Conservation (phyloP, 495 filamentous ascomycete species). For the Podospora pseudocomata region DNA sequence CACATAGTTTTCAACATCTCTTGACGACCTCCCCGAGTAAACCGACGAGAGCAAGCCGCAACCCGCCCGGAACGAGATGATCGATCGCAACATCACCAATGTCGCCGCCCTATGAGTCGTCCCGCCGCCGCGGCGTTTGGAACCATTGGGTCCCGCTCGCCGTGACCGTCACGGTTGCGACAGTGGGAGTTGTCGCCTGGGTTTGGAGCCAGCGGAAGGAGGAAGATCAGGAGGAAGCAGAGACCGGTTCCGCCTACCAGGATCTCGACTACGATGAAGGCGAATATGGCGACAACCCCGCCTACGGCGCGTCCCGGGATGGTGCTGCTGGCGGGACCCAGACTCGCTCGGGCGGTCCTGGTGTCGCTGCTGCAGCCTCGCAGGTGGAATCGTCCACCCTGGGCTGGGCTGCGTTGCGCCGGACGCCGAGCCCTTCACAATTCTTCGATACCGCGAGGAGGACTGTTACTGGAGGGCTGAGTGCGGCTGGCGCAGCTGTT, state of each 20-base stretch:
- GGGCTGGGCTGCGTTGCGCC: constrained; percentile 71
- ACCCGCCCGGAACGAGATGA: constrained; percentile 20
- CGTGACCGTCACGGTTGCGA: constrained; percentile 79
- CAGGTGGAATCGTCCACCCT: constrained; percentile 44
- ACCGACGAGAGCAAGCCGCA: not conserved
- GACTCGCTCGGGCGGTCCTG: constrained; percentile 35
- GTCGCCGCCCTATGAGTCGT: constrained; percentile 71
- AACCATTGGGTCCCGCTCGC: constrained; percentile 84
- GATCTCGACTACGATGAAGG: constrained; percentile 51
- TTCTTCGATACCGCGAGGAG: constrained; percentile 75
- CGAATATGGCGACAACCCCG: constrained; percentile 50
- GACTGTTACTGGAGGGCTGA: constrained; percentile 71
- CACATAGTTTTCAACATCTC: constrained; percentile 19
- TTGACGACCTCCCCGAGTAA: not conserved
- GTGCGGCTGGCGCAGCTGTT: constrained; percentile 76
- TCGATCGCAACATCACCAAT: constrained; percentile 48
- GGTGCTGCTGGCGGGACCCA: constrained; percentile 35
- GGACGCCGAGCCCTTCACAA: constrained; percentile 87
- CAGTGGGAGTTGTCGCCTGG: constrained; percentile 82
- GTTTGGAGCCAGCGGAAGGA: constrained; percentile 83
- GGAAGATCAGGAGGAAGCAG: constrained; percentile 54
- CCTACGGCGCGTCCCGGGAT: constrained; percentile 47
- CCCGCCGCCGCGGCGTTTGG: constrained; percentile 63
- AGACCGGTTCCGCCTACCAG: constrained; percentile 37
- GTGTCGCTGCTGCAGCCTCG: constrained; percentile 35